phyloP scores from a whole-genome alignment of 495 filamentous ascomycete genomes.

The Hypoxylon subgilvum region DNA sequence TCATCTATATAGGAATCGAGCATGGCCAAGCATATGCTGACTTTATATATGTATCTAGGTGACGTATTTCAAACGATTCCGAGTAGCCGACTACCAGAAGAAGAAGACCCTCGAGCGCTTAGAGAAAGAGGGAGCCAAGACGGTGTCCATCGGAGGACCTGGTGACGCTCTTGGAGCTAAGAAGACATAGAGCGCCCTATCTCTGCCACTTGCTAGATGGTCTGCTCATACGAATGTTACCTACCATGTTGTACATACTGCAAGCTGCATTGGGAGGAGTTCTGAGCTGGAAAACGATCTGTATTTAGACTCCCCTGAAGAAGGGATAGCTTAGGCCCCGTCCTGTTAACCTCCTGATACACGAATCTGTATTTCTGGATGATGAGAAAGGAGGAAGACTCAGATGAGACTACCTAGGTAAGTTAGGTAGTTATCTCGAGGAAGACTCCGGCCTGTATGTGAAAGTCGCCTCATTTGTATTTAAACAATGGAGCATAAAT shows the following conservation, averaged over 20 bases:
- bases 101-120: conserved; percentile 78
- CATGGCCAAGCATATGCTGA: no score
- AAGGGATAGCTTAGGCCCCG: no score
- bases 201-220: neutral
- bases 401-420: no score
- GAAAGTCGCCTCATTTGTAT: no score
- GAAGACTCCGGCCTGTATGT: no score
- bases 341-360: no score
- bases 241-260: conserved; percentile 23
- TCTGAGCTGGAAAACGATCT: conserved; percentile 19
- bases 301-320: neutral
- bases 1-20: no score
- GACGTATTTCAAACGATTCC: conserved; percentile 94
- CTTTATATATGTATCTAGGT: conserved; percentile 61
- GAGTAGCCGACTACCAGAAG: conserved; percentile 89
- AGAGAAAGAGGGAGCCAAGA: conserved; percentile 76
- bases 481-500: no score
- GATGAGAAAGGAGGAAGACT: no score
- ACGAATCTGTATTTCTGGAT: no score
- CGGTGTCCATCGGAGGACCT: conserved; percentile 51
- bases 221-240: neutral
- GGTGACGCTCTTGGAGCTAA: conserved; percentile 18
- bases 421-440: no score
- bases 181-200: conserved; percentile 2
- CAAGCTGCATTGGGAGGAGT: conserved; percentile 13